A percentile compares a stretch with the other conserved stretches of the same genome.
Evolutionary conservation across 371 early-diverging fungal genomes (phyloP).

Genomic region (Mucor lusitanicus): DNA sequence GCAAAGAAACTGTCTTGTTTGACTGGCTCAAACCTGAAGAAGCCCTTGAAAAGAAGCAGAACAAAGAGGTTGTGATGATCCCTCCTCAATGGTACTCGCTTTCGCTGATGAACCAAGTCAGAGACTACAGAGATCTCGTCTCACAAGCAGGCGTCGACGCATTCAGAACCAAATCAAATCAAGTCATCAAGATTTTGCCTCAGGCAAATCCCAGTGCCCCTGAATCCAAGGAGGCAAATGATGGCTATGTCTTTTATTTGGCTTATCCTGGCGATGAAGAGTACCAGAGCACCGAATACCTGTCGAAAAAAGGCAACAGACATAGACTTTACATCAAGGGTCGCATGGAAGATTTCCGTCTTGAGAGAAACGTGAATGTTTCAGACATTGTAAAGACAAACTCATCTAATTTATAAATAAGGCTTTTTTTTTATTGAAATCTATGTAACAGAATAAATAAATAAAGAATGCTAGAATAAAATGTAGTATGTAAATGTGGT

Average conservation of each 20-base stretch:
- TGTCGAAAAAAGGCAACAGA: conserved; percentile 24
- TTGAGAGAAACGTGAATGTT: conserved; percentile 33
- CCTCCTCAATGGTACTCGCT: conserved; percentile 76
- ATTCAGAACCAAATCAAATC: conserved; percentile 21
- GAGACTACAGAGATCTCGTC: conserved; percentile 30
- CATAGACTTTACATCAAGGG: conserved; percentile 44
- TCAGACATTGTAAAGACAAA: conserved; percentile 14
- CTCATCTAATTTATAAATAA: conserved; percentile 8
- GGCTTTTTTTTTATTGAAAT: conserved; percentile 1
- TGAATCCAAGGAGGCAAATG: conserved; percentile 9
- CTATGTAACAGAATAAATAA: conserved; percentile 4
- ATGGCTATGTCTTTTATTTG: conserved; percentile 28
- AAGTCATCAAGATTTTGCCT: conserved; percentile 48
- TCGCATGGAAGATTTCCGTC: conserved; percentile 26
- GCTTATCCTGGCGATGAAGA: conserved; percentile 47
- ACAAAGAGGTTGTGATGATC: conserved; percentile 38
- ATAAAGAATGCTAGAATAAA: neutral
- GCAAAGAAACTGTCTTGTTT: conserved; percentile 62
- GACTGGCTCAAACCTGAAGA: conserved; percentile 75
- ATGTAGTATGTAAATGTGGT: neutral
- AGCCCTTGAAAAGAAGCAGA: conserved; percentile 26
- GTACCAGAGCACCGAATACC: conserved; percentile 21
- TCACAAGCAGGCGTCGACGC: conserved; percentile 34
- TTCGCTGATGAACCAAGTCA: conserved; percentile 33
- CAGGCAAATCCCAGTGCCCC: conserved; percentile 34